These are phyloP conservation scores for Calycina herbarum DNA, from an alignment of 2,329 filamentous ascomycete species.

Conservation along the genomic window DNA sequence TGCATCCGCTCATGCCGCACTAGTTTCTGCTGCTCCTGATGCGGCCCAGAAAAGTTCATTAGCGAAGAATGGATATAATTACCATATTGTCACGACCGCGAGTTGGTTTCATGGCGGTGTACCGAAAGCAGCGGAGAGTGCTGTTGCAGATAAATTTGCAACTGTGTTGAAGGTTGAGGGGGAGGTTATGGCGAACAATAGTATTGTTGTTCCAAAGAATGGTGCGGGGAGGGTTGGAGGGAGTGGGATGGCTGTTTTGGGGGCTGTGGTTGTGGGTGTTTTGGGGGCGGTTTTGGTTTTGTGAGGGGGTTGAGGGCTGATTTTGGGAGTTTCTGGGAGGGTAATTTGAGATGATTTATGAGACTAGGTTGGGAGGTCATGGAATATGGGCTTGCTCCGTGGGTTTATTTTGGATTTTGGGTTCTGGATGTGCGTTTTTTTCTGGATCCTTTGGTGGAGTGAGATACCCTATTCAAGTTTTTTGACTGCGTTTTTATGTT, in stretches of 20 bases:
- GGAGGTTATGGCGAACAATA: neutral
- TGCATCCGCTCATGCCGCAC: constrained; percentile 25
- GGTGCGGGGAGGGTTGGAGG: neutral
- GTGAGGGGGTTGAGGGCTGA: neutral
- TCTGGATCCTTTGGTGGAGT: neutral
- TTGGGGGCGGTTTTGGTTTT: neutral
- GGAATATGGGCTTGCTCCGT: neutral
- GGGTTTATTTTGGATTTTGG: neutral
- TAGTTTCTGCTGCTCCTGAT: constrained; percentile 25
- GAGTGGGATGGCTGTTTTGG: neutral
- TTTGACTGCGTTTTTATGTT: no score
- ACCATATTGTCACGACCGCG: neutral
- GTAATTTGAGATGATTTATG: no score
- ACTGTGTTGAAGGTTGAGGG: neutral
- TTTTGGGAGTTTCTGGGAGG: neutral
- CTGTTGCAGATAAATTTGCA: constrained; percentile 17
- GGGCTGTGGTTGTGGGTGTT: neutral
- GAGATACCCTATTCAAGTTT: neutral
- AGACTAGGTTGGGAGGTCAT: neutral
- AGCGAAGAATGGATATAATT: constrained; percentile 1
- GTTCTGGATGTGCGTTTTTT: neutral
- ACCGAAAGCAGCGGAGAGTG: neutral
- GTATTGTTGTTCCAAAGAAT: neutral
- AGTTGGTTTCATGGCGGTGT: neutral
- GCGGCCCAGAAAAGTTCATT: constrained; percentile 17